Evolutionary conservation across 192 early-diverging fungal species (phyloP).

Genomic region (Coemansia reversa): DNA sequence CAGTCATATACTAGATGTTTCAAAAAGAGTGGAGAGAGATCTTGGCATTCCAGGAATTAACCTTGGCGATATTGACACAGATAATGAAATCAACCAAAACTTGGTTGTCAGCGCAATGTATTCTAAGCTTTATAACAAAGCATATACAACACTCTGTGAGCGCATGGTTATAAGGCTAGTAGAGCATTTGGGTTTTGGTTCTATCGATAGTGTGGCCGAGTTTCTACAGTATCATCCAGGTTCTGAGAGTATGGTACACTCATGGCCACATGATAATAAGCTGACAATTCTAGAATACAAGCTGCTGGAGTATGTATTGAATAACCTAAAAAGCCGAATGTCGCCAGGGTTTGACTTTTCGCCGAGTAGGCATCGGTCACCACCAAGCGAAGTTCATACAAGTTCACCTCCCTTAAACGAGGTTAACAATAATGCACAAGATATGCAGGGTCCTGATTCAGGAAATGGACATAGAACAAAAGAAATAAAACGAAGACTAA

Average conservation of each 20-base stretch:
- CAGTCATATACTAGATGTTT: constrained; percentile 25
- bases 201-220: constrained; percentile 17
- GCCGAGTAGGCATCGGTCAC: too few species aligned
- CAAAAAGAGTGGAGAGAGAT: constrained; percentile 30
- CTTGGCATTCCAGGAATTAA: constrained; percentile 40
- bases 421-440: too few species aligned
- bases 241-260: neutral
- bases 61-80: constrained; percentile 15
- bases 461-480: neutral
- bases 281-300: constrained; percentile 42
- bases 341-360: neutral
- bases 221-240: constrained; percentile 21
- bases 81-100: constrained; percentile 34
- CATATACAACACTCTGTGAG: constrained; percentile 36
- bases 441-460: too few species aligned
- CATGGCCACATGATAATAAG: constrained; percentile 21
- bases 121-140: constrained; percentile 50
- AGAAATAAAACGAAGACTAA: constrained; percentile 9
- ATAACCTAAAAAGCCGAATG: constrained; percentile 10
- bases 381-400: too few species aligned
- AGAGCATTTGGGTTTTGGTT: constrained; percentile 10
- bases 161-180: constrained; percentile 34
- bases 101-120: constrained; percentile 49
- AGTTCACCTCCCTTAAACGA: too few species aligned
- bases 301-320: constrained; percentile 30